Evolutionary conservation across 305 asterid genomes (phyloP), one percentile per base, ranked within the genome.

Genomic region (Andrographis paniculata): DNA sequence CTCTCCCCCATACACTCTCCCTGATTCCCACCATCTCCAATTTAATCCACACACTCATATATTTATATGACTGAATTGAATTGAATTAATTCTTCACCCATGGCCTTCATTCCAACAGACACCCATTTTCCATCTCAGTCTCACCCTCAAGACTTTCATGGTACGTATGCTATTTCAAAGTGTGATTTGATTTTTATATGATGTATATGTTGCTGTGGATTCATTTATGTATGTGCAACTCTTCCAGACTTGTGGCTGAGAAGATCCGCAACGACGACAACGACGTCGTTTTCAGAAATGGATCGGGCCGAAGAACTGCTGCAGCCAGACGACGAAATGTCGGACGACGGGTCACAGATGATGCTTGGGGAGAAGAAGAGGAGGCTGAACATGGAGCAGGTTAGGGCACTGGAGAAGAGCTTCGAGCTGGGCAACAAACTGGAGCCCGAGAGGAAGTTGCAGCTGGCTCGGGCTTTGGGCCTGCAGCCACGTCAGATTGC

Each of bases 331-430:
- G 84, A 78, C 19, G 89, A 78, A 9, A 63, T 42, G 49, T 80
- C 84, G 0, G 86, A 78, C 52, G 93, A 81, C 2, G 79, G 82
- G 0, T 72, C 76, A 0, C 81, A 66, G 2, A 47, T 71, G 2
- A 47, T 71, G 73, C 74, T 85, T 0, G 93, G 95, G 14, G 95
- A 85, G 41, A 85, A 81, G 73, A 85, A 81, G 65, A 65, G 80
- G 70, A 54, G 95, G 59, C 63, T 85, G 55, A 81, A 66, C 52
- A n/a, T 70, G 54, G 80, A 74, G 58, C 80, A 74, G 50, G 80
- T 74, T 2, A 69, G 52, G 72, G 80, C 80, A 37, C 28, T 74
- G 20, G 80, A 74, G 20, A 74, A 70, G 60, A 66, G 77, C 62
- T 74, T 74, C 30, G 80, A 74, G 6, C 13, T 61, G 11, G 80